Evolutionary conservation across 768 basidiomycete genomes (phyloP), one percentile per base, ranked within the genome.

Genomic region (Trametes sanguinea): DNA sequence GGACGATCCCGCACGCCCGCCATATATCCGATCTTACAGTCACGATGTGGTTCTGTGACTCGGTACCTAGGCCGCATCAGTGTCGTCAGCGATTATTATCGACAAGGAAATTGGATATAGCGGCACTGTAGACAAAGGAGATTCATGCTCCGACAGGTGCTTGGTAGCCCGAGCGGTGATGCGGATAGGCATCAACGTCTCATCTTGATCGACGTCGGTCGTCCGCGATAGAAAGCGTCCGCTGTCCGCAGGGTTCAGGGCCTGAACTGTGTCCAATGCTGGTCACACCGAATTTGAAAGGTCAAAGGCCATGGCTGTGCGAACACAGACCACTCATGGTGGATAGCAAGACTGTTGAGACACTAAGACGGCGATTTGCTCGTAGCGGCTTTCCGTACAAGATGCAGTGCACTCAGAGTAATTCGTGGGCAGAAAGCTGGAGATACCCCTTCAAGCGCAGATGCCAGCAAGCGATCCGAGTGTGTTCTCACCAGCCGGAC

Each of bases 101-200:
- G 42, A 52, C 16, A 27, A 43, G 27, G 30, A n/a, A 33, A 27
- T 27, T 50, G 17, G 17, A 30, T 13, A 30, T 32, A 7, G 27
- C 32, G 33, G 53, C 13, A 37, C 16, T 17, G 22, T 39, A 32
- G 10, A 33, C 4, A 51, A 58, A 40, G 30, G 48, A 35, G 47
- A 37, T 58, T 47, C 22, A 11, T 13, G 13, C 7, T 37, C 57
- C 35, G 47, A 39, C 48, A 29, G 16, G 8, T 11, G 27, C 2
- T 33, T 17, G 32, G 22, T 43, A 17, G 17, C 30, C 40, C 13
- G 42, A 33, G 42, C 57, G 39, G 50, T 43, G 22, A 27, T 32
- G 27, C 40, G 50, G 57, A 59, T 44, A 51, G 51, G 57, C 42
- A 59, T 59, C 50, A 51, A 33, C 50, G 57, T 59, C 57, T 59